phyloP scores from a whole-genome alignment of 169 alveolate species.

The Plasmodium berghei region DNA sequence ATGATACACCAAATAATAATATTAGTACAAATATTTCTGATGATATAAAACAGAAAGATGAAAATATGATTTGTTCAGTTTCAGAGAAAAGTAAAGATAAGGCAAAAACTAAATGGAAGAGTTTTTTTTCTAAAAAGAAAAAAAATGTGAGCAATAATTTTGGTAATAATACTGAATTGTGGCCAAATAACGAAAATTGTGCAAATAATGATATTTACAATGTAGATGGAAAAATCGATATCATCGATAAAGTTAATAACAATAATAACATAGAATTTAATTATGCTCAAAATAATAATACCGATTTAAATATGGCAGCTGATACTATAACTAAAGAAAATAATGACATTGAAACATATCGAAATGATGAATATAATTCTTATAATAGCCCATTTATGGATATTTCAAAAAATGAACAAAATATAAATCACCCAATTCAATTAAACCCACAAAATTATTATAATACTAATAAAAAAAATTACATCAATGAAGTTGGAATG shows the following conservation, averaged over 20 bases:
- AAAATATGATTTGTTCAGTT: background rate
- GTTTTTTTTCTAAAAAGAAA: conserved; percentile 32
- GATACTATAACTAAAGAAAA: conserved; percentile 30
- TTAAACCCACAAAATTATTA: background rate
- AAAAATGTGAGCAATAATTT: conserved; percentile 71
- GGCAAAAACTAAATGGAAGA: conserved; percentile 39
- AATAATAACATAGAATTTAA: background rate
- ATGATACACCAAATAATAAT: background rate
- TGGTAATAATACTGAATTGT: conserved; percentile 59
- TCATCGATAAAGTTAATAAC: background rate
- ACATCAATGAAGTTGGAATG: background rate
- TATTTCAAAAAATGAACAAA: background rate
- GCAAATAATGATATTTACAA: background rate
- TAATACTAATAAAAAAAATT: background rate
- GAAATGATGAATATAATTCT: background rate
- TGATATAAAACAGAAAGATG: conserved; percentile 3
- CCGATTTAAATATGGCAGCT: conserved; percentile 6
- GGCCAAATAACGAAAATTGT: conserved; percentile 48
- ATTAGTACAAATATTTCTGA: background rate
- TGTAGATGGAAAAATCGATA: background rate
- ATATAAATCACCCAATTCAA: background rate
- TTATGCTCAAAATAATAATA: conserved; percentile 2
- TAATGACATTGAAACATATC: conserved; percentile 22
- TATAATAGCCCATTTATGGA: background rate
- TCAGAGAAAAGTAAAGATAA: conserved; percentile 7